phyloP scores from a whole-genome alignment of 345 rosid species.

The Cochlearia excelsa region DNA sequence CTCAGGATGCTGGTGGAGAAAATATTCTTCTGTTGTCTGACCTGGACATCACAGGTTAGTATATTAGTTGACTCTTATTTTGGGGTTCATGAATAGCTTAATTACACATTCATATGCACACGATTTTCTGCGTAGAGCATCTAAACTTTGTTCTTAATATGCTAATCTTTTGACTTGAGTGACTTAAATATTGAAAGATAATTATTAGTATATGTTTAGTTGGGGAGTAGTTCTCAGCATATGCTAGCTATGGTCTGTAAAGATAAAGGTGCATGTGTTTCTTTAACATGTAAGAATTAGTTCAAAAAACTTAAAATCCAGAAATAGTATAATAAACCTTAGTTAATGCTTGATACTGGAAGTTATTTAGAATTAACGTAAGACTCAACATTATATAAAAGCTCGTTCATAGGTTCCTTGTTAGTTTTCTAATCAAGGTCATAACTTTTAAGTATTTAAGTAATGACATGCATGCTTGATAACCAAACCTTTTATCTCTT shows the following conservation, averaged over 20 bases:
- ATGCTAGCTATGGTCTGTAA: conserved; percentile 26
- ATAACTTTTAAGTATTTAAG: conserved; percentile 7
- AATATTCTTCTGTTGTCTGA: conserved; percentile 1
- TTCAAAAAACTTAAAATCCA: conserved; percentile 11
- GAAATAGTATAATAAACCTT: conserved; percentile 30
- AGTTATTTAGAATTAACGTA: conserved; percentile 20
- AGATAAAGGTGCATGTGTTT: conserved; percentile 1
- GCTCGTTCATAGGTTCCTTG: conserved; percentile 23
- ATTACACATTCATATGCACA: conserved; percentile 19
- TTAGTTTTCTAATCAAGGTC: conserved; percentile 28
- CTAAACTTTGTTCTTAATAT: conserved; percentile 17
- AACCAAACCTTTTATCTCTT: conserved; percentile 26
- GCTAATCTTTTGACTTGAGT: conserved; percentile 22
- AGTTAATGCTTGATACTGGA: conserved; percentile 20
- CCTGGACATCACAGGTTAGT: conserved; percentile 26
- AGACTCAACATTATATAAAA: conserved; percentile 11
- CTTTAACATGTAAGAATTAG: conserved; percentile 16
- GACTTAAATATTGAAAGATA: conserved; percentile 5
- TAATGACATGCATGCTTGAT: conserved; percentile 31
- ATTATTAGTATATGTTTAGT: conserved; percentile 21
- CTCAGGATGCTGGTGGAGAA: conserved; percentile 13
- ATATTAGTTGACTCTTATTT: conserved; percentile 15
- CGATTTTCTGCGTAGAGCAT: conserved; percentile 23
- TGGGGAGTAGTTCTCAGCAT: conserved; percentile 33
- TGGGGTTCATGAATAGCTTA: conserved; percentile 11